These are phyloP conservation scores for Phyllosticta capitalensis DNA, from an alignment of 2,329 filamentous ascomycete genomes.

Conservation along the genomic window DNA sequence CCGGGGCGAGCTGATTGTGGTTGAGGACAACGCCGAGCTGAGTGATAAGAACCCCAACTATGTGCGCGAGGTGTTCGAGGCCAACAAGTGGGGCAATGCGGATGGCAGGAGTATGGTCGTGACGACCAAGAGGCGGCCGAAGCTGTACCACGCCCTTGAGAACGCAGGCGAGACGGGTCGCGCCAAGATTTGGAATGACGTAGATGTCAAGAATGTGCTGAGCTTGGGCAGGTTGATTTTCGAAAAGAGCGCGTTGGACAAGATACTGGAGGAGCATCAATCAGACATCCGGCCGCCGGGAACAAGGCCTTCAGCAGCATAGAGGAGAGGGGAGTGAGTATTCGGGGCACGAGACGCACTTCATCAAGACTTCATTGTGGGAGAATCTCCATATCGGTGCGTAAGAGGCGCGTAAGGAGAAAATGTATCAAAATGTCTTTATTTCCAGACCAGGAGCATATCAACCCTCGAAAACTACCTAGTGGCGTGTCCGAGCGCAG, in stretches of 20 bases:
- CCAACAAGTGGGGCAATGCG: constrained; percentile 46
- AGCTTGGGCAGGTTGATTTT: constrained; percentile 78
- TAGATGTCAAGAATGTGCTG: constrained; percentile 92
- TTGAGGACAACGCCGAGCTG: constrained; percentile 69
- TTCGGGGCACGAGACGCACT: neutral
- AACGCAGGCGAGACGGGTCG: constrained; percentile 45
- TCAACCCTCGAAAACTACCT: too few relatives aligned
- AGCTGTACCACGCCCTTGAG: constrained; percentile 47
- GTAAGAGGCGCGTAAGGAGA: too few relatives aligned
- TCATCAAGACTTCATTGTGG: too few relatives aligned
- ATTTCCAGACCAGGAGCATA: too few relatives aligned
- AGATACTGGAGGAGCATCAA: constrained; percentile 64
- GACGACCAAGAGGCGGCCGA: constrained; percentile 17
- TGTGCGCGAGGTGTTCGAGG: constrained; percentile 57
- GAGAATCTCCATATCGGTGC: too few relatives aligned
- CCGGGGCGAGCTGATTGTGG: constrained; percentile 75
- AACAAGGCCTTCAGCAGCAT: neutral
- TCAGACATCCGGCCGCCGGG: neutral
- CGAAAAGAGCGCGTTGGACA: constrained; percentile 69
- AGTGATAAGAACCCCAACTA: constrained; percentile 53
- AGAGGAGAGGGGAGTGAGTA: neutral
- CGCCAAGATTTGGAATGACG: constrained; percentile 61
- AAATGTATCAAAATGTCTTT: too few relatives aligned
- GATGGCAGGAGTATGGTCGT: constrained; percentile 10
- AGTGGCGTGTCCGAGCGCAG: too few relatives aligned